Percentiles rank a stretch among this genome's conserved stretches.
Evolutionary conservation across 208 protist genomes (phyloP).

Genomic region (Trypanosomatidae sp.): DNA sequence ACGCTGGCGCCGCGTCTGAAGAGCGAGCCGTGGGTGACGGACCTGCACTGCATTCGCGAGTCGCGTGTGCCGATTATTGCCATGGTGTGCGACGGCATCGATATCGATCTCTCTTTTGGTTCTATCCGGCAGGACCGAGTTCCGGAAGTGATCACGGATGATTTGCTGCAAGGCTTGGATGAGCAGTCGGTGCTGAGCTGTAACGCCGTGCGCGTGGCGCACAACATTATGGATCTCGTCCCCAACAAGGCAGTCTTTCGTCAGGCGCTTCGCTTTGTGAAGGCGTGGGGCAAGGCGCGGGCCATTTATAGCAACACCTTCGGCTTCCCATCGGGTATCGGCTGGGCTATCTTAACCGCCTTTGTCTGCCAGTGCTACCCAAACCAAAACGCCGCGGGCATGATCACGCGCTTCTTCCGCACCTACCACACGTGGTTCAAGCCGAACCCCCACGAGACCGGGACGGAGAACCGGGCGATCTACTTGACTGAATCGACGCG

Average conservation of each 20-base stretch:
- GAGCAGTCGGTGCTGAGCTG: slow-evolving; percentile 94
- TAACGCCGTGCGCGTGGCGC: slow-evolving; percentile 96
- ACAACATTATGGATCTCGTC: slow-evolving; percentile 96
- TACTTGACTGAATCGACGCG: slow-evolving; percentile 86
- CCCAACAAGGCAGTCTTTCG: slow-evolving; percentile 95
- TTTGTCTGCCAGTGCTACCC: slow-evolving; percentile 98
- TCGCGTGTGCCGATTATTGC: slow-evolving; percentile 97
- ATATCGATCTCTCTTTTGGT: slow-evolving; percentile 97
- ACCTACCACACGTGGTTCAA: slow-evolving; percentile 93
- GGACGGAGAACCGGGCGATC: slow-evolving; percentile 85
- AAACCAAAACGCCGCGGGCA: slow-evolving; percentile 90
- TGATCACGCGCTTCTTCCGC: slow-evolving; percentile 96
- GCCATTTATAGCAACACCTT: slow-evolving; percentile 97
- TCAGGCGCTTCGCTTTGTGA: slow-evolving; percentile 95
- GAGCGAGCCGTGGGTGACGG: slow-evolving; percentile 74
- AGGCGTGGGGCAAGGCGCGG: slow-evolving; percentile 96
- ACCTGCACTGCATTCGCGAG: slow-evolving; percentile 91
- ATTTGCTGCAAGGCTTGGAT: slow-evolving; percentile 92
- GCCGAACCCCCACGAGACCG: slow-evolving; percentile 81
- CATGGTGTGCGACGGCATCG: slow-evolving; percentile 95
- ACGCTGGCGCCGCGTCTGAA: slow-evolving; percentile 82
- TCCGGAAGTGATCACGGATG: slow-evolving; percentile 93
- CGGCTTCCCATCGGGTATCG: slow-evolving; percentile 97
- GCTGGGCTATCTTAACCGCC: slow-evolving; percentile 96
- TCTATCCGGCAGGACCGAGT: slow-evolving; percentile 87